Evolutionary conservation across 1,139 yeast species (phyloP).

Genomic region (Yamadazyma pseudoaaseri): DNA sequence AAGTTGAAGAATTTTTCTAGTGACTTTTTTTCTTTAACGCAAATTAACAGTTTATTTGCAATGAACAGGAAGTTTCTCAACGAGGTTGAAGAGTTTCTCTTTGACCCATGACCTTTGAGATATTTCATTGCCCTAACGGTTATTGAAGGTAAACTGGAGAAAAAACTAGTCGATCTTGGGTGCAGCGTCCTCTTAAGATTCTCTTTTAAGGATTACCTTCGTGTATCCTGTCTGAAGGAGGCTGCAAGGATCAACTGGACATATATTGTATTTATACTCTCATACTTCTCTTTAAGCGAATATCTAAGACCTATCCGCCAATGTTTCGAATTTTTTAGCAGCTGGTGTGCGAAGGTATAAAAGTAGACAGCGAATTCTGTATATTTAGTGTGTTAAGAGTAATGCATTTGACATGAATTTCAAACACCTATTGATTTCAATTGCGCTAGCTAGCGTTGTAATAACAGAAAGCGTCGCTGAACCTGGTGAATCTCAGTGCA

Average conservation of each 20-base stretch:
- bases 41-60: constrained; percentile 13
- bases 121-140: constrained; percentile 41
- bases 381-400: too few relatives aligned
- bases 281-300: too few relatives aligned
- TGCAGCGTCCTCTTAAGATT: constrained; percentile 66
- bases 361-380: too few relatives aligned
- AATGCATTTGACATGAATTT: too few relatives aligned
- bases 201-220: constrained; percentile 74
- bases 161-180: constrained; percentile 69
- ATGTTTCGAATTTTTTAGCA: too few relatives aligned
- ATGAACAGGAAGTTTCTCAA: constrained; percentile 19
- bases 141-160: constrained; percentile 61
- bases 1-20: constrained; percentile 7
- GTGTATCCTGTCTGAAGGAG: constrained; percentile 77
- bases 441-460: too few relatives aligned
- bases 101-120: constrained; percentile 76
- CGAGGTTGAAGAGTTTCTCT: constrained; percentile 40
- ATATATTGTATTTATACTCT: too few relatives aligned
- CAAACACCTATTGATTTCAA: too few relatives aligned
- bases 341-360: too few relatives aligned
- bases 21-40: constrained; percentile 10
- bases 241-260: constrained; percentile 79
- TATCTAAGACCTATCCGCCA: too few relatives aligned
- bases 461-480: too few relatives aligned
- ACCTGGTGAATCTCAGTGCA: too few relatives aligned